Conservation (phyloP, 1,139 yeast genomes). For the Yamadazyma buinensis region DNA sequence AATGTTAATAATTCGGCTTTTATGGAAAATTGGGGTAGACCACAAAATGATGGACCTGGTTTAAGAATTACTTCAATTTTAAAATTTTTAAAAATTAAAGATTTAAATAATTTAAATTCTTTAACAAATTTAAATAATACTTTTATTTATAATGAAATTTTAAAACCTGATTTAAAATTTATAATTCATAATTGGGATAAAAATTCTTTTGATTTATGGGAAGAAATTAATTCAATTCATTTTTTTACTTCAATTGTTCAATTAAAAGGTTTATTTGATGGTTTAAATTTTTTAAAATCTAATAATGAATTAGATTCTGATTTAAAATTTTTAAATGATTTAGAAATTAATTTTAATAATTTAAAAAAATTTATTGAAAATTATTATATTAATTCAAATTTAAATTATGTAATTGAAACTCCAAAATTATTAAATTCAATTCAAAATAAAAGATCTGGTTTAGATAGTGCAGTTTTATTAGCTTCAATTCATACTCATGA, state of each 20-base stretch:
- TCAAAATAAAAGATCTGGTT: conserved; percentile 62
- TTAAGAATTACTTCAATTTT: conserved; percentile 65
- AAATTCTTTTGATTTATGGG: conserved; percentile 88
- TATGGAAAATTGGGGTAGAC: conserved; percentile 80
- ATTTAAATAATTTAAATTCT: conserved; percentile 7
- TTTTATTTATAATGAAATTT: conserved; percentile 46
- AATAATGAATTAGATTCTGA: conserved; percentile 18
- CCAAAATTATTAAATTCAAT: conserved; percentile 38
- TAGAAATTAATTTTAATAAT: conserved; percentile 24
- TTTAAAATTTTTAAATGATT: conserved; percentile 19
- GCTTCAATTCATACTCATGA: conserved; percentile 68
- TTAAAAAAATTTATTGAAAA: conserved; percentile 33
- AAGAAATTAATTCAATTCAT: conserved; percentile 72
- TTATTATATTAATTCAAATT: conserved; percentile 35
- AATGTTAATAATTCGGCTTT: conserved; percentile 62
- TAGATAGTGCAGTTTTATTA: conserved; percentile 75
- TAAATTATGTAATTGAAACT: conserved; percentile 65
- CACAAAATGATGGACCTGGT: conserved; percentile 95
- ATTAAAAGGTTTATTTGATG: conserved; percentile 62
- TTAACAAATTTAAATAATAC: conserved; percentile 17
- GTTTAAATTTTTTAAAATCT: conserved; percentile 41
- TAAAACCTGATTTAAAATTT: conserved; percentile 71
- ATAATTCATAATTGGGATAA: conserved; percentile 60
- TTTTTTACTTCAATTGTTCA: conserved; percentile 78
- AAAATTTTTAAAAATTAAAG: conserved; percentile 45